Evolutionary conservation across 345 rosid species (phyloP).

Genomic region (Erodium maritimum): DNA sequence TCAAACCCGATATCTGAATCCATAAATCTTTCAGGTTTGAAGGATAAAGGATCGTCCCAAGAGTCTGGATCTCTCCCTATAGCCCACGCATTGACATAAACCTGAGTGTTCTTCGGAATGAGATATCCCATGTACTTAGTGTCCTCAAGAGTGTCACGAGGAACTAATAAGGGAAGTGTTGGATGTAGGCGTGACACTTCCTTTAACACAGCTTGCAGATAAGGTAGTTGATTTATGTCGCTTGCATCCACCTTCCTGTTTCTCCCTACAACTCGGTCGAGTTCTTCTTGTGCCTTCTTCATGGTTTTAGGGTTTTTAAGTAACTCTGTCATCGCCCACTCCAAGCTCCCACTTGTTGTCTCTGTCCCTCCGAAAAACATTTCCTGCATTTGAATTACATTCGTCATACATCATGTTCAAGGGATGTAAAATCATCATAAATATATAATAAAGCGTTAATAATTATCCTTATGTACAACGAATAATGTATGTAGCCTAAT

Average conservation of each 20-base stretch:
- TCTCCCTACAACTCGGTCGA: constrained; percentile 26
- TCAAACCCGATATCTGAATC: constrained; percentile 38
- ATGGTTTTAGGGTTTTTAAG: constrained; percentile 28
- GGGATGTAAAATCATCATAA: neutral
- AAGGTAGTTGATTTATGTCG: constrained; percentile 39
- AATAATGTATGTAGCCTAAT: no score
- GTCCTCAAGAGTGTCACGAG: constrained; percentile 34
- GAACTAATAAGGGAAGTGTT: constrained; percentile 43
- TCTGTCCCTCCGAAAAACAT: constrained; percentile 51
- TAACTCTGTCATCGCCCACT: constrained; percentile 68
- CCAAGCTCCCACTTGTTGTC: constrained; percentile 48
- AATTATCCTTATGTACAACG: neutral
- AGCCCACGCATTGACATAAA: constrained; percentile 36
- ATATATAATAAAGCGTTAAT: no score
- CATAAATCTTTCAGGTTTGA: constrained; percentile 29
- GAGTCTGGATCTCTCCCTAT: constrained; percentile 51
- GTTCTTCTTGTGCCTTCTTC: constrained; percentile 40
- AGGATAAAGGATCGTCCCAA: constrained; percentile 31
- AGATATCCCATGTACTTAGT: constrained; percentile 37
- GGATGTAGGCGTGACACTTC: constrained; percentile 68
- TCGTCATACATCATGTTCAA: no score
- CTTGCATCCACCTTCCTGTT: constrained; percentile 32
- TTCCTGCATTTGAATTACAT: constrained; percentile 25
- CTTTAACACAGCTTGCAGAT: constrained; percentile 26
- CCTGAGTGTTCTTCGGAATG: constrained; percentile 37